Percentiles rank a stretch among this genome's conserved stretches.
These are phyloP conservation scores for Podospora pseudoanserina DNA, from an alignment of 495 filamentous ascomycete genomes.

Conservation along the genomic window DNA sequence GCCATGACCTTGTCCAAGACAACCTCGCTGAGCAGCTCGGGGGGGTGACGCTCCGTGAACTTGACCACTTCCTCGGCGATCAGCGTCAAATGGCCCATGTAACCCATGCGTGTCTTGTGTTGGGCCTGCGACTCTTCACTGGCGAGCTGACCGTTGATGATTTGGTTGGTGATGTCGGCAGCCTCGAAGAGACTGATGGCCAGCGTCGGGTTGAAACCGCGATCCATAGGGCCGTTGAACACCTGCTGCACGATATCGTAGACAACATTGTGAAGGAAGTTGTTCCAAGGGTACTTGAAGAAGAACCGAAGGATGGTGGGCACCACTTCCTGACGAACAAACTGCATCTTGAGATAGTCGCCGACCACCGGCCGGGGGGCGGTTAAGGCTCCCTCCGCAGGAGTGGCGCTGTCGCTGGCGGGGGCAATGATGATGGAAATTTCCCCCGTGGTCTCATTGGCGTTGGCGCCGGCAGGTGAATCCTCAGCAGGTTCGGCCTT, in stretches of 20 bases:
- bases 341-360: constrained; percentile 93
- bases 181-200: constrained; percentile 90
- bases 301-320: constrained; percentile 98
- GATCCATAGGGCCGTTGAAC: constrained; percentile 97
- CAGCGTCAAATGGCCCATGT: constrained; percentile 97
- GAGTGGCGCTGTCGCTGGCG: constrained; percentile 15
- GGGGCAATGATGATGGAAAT: constrained; percentile 18
- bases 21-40: constrained; percentile 75
- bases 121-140: constrained; percentile 79
- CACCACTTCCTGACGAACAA: constrained; percentile 90
- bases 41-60: constrained; percentile 90
- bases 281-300: constrained; percentile 99
- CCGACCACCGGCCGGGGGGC: constrained; percentile 78
- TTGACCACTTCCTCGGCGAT: constrained; percentile 99
- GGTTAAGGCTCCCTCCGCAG: constrained; percentile 18
- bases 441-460: constrained; percentile 17
- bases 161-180: constrained; percentile 82
- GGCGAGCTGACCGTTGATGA: constrained; percentile 81
- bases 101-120: constrained; percentile 87
- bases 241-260: constrained; percentile 99
- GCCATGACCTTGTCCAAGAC: constrained; percentile 88
- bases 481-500: background rate
- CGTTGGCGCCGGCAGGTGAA: background rate
- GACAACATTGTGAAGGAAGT: constrained; percentile 98
- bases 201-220: constrained; percentile 87